Evolutionary conservation across 805 yeast genomes (phyloP), one percentile per base, ranked within the genome.

Genomic region (Tetrapisispora taiwanensis): DNA sequence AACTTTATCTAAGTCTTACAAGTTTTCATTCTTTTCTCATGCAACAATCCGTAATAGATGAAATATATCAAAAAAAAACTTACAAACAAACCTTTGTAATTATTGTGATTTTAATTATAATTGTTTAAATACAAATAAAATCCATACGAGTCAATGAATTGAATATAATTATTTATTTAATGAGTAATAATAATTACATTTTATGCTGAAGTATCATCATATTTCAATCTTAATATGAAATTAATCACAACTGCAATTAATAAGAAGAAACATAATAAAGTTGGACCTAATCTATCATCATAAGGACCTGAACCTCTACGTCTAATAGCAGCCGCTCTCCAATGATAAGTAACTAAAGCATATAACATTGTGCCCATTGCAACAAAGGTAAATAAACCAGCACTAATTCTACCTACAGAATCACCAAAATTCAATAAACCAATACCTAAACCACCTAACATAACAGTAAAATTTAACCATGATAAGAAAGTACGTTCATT

Each of bases 261-360:
- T 58, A 92, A 73, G 70, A 92, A 92, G 71, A 90, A 74, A 69
- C 98, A 92, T 56, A 92, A 75, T 84, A 90, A 81, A 14, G 99
- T 94, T 39, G 99, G 98, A 37, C 99, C 99, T 54, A 92, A 82
- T 62, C 98, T 79, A 67, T 92, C 99, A 61, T 92, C 99, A 63
- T 92, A 92, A n/a, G 98, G 98, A 39, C 98, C 98, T 13, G 95
- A 79, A 35, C 98, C 98, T 67, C 97, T 81, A 68, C 90, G 76
- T 67, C 99, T 81, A 54, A 92, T 92, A 47, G 98, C 98, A 62
- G 89, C 87, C 1, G 98, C 98, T 72, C 99, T 85, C 98, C 98
- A 94, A 67, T 92, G 99, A 66, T 92, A 92, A 12, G 97, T 92
- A 39, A 87, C 75, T 49, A 92, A 74, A 1, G 99, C 98, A 59